Base-by-base conservation (phyloP, 805 yeast species). In the Cyberlindnera xishuangbannaensis region DNA sequence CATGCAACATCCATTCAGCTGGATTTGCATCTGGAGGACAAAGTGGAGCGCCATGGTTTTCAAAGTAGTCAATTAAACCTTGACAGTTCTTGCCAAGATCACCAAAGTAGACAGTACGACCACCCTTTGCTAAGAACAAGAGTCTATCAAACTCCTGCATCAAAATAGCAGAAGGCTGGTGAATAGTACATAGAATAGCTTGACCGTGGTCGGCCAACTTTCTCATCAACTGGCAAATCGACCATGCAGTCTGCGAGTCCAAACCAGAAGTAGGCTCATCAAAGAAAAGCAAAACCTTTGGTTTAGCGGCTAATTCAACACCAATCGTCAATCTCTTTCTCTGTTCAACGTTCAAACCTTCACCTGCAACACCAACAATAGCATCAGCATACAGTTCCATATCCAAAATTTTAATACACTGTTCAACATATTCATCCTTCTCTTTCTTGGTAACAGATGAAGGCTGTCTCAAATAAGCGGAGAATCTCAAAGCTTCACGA, bases 1-100 rank as follows among this genome's bases (percentile, higher is more conserved):
- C 83, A 42, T 82, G 82, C 59, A 86, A 65, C 95, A 86, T 86
- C 92, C 94, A 86, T 62, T 85, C 95, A 11, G 88, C 90, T 20
- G 90, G 92, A 45, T 83, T 83, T 5, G 84, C 86, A 26, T 67
- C 65, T 6, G 65, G 61, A 15, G 88, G 87, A 61, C 88, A 82
- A 35, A 64, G 62, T 17, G 67, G 70, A 26, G 87, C 74, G 34
- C 86, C 87, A 43, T 79, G 57, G 5, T 55, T 53, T 55, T 81
- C 86, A 48, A 82, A 80, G 52, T 81, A 81, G 32, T 71, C 58
- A 37, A 79, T 78, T 62, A 81, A 64, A 4, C 73, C 65, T 27
- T 55, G 51, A 47, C 74, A 76, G 46, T 76, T 70, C 23, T 67
- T 56, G 35, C 90, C 88, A 40, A 78, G 61, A 30, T 78, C 83